A percentile compares a stretch with the other conserved stretches of the same genome.
Conservation (phyloP, 2,329 filamentous ascomycete species). For the Penicillium italicum region DNA sequence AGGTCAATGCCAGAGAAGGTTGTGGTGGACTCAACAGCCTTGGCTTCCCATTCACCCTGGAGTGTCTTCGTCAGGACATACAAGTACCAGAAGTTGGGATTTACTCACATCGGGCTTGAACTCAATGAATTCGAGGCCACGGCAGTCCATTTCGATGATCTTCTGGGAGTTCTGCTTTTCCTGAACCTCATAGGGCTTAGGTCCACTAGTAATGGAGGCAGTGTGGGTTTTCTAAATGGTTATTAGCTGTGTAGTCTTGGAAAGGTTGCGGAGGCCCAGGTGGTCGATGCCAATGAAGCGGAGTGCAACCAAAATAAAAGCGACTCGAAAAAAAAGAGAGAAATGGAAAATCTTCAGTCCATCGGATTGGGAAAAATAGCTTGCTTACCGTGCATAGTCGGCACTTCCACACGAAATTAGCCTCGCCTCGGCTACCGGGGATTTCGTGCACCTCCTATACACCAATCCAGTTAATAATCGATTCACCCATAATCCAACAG, state of each 20-base stretch:
- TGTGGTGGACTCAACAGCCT: constrained; percentile 73
- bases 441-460: constrained; percentile 80
- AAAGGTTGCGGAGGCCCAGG: neutral
- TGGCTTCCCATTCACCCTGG: constrained; percentile 85
- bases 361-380: neutral
- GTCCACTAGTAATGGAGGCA: constrained; percentile 73
- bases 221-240: constrained; percentile 50
- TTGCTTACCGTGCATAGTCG: constrained; percentile 84
- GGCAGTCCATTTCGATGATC: constrained; percentile 87
- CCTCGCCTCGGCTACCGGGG: constrained; percentile 88
- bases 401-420: constrained; percentile 99
- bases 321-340: neutral
- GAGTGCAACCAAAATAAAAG: neutral
- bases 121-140: constrained; percentile 85
- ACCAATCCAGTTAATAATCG: neutral
- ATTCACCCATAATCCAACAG: neutral
- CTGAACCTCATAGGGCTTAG: constrained; percentile 60
- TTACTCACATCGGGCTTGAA: constrained; percentile 78
- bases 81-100: neutral
- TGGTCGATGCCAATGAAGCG: neutral
- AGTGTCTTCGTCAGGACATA: constrained; percentile 5
- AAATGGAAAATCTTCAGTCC: too few relatives aligned
- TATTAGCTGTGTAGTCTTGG: constrained; percentile 4
- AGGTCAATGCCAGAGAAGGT: constrained; percentile 81
- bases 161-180: constrained; percentile 64